These are phyloP conservation scores for Aegilops longissima DNA, from an alignment of 176 grass and related monocot genomes.

Conservation along the genomic window DNA sequence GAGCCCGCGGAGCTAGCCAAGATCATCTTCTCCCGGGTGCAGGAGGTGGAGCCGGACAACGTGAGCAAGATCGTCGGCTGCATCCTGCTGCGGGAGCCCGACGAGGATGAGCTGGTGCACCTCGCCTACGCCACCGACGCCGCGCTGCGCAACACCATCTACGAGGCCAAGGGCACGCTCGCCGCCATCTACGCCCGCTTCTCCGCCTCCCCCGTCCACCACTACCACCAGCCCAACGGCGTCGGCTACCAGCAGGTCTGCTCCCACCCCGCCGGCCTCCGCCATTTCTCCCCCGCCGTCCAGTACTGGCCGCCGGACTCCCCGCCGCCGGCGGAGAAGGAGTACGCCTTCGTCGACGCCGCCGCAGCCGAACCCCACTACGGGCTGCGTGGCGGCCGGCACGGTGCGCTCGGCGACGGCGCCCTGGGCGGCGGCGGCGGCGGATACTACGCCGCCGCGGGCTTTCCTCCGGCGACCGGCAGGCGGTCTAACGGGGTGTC, in stretches of 20 bases:
- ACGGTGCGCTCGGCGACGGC: slow-evolving; percentile 34
- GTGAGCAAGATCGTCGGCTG: slow-evolving; percentile 75
- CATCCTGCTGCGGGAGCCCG: slow-evolving; percentile 63
- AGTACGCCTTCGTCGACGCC: slow-evolving; percentile 8
- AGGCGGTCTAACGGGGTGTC: slow-evolving; percentile 31
- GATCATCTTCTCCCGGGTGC: slow-evolving; percentile 53
- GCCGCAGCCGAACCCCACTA: slow-evolving; percentile 12
- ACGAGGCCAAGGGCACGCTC: slow-evolving; percentile 58
- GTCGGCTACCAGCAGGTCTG: slow-evolving; percentile 29
- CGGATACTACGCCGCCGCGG: slow-evolving; percentile 14
- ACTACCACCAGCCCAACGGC: not conserved
- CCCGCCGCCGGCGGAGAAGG: slow-evolving; percentile 11
- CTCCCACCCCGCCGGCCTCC: slow-evolving; percentile 13
- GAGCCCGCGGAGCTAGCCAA: slow-evolving; percentile 65
- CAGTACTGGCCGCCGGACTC: slow-evolving; percentile 46
- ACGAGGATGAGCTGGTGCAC: slow-evolving; percentile 66
- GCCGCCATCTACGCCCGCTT: slow-evolving; percentile 35
- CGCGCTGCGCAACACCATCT: slow-evolving; percentile 43
- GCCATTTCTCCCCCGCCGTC: slow-evolving; percentile 30
- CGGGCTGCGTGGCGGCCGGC: slow-evolving; percentile 10
- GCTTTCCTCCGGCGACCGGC: slow-evolving; percentile 11
- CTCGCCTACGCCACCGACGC: slow-evolving; percentile 65
- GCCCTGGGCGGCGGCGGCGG: not conserved
- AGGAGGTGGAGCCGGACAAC: slow-evolving; percentile 62
- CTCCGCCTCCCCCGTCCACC: slow-evolving; percentile 40